Percentiles rank a stretch among this genome's conserved stretches.
phyloP scores from a whole-genome alignment of 495 filamentous ascomycete species.

The Aspergillus hancockii region DNA sequence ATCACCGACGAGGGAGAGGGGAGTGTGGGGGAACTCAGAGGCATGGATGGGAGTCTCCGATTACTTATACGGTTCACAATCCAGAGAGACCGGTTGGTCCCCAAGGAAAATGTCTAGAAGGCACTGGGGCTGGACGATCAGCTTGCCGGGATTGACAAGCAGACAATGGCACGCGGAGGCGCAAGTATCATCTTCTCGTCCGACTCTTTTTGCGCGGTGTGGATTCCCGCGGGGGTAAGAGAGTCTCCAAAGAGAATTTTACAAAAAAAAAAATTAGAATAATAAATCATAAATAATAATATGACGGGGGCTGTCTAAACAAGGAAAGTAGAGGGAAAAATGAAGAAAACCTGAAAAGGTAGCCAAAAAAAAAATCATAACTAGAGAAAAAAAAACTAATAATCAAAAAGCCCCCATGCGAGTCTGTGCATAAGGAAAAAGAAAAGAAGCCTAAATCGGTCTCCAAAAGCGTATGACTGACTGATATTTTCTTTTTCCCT shows the following conservation, averaged over 20 bases:
- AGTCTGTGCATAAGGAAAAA: background rate
- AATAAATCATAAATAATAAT: constrained; percentile 7
- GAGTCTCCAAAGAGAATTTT: background rate
- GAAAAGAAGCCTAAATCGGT: background rate
- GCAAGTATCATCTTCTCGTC: constrained; percentile 8
- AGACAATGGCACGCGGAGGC: constrained; percentile 12
- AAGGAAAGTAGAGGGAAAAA: background rate
- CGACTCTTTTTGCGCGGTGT: background rate
- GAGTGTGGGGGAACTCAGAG: constrained; percentile 4
- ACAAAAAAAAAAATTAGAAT: constrained; percentile 5
- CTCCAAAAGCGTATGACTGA: background rate
- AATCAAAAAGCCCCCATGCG: background rate
- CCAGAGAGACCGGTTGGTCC: constrained; percentile 8
- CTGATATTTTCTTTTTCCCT: constrained; percentile 1
- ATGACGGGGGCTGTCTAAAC: background rate
- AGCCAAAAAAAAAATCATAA: background rate
- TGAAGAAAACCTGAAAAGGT: background rate
- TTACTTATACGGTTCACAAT: constrained; percentile 22
- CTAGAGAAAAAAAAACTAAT: constrained; percentile 8
- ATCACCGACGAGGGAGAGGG: constrained; percentile 1
- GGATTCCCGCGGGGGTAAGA: background rate
- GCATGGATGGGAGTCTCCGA: constrained; percentile 19
- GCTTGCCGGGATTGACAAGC: constrained; percentile 4
- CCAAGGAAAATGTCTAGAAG: constrained; percentile 13
- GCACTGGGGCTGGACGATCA: constrained; percentile 14